phyloP scores from a whole-genome alignment of 139 green algal species.

The Haematococcus lacustris region DNA sequence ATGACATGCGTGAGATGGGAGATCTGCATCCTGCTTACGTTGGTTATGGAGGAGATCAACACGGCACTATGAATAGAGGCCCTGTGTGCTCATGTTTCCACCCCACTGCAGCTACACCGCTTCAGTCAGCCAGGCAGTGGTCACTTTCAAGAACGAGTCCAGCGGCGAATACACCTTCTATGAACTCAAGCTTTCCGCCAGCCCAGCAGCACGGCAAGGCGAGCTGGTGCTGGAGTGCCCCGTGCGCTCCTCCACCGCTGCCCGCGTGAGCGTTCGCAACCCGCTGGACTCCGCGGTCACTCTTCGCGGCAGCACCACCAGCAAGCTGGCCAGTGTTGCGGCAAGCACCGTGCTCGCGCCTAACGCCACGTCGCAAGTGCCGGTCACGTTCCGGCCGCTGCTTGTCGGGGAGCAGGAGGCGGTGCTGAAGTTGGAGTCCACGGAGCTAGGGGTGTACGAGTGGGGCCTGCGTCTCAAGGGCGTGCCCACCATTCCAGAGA shows the following conservation, averaged over 20 bases:
- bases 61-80: too few relatives aligned
- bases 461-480: slow-evolving; percentile 55
- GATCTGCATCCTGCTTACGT: too few relatives aligned
- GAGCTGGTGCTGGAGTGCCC: slow-evolving; percentile 52
- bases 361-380: slow-evolving; percentile 18
- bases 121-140: not conserved
- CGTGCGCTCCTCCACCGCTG: slow-evolving; percentile 40
- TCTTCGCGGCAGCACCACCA: slow-evolving; percentile 19
- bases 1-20: too few relatives aligned
- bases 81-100: too few relatives aligned
- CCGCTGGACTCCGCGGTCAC: slow-evolving; percentile 47
- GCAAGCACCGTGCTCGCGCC: slow-evolving; percentile 30
- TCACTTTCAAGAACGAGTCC: slow-evolving; percentile 71
- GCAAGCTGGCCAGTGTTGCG: slow-evolving; percentile 36
- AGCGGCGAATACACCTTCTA: slow-evolving; percentile 69
- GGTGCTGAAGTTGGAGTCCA: slow-evolving; percentile 43
- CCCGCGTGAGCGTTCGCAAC: slow-evolving; percentile 51
- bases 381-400: slow-evolving; percentile 61
- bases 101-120: slow-evolving; percentile 37
- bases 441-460: slow-evolving; percentile 58
- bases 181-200: slow-evolving; percentile 46
- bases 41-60: too few relatives aligned
- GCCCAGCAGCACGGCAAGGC: slow-evolving; percentile 29
- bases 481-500: slow-evolving; percentile 46
- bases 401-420: slow-evolving; percentile 42